phyloP scores from a whole-genome alignment of 306 rosid genomes.

The Vicia villosa region DNA sequence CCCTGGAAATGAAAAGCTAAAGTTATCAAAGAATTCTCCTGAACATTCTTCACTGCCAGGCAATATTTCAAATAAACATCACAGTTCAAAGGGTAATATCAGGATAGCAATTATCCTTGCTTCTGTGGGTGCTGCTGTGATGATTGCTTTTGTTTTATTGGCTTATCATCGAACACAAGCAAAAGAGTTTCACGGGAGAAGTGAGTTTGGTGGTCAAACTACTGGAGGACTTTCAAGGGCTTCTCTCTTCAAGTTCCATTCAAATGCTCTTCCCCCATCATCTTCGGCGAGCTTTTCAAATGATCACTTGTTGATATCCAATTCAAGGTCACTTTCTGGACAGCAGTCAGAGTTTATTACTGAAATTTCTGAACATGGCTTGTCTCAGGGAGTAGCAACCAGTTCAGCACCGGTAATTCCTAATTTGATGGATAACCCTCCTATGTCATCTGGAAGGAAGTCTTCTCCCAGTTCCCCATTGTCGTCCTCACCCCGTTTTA shows the following conservation, averaged over 20 bases:
- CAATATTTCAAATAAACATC: slow-evolving; percentile 41
- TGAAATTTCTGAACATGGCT: slow-evolving; percentile 66
- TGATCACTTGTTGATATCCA: slow-evolving; percentile 80
- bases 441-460: slow-evolving; percentile 75
- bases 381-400: slow-evolving; percentile 59
- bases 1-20: slow-evolving; percentile 73
- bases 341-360: slow-evolving; percentile 62
- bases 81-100: slow-evolving; percentile 63
- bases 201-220: slow-evolving; percentile 59
- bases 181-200: slow-evolving; percentile 80
- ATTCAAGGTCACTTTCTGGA: slow-evolving; percentile 78
- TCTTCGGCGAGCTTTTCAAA: slow-evolving; percentile 81
- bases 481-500: slow-evolving; percentile 78
- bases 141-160: slow-evolving; percentile 86
- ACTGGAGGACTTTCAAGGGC: slow-evolving; percentile 63
- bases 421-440: slow-evolving; percentile 67
- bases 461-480: slow-evolving; percentile 82
- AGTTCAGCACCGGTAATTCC: slow-evolving; percentile 62
- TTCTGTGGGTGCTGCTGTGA: slow-evolving; percentile 81
- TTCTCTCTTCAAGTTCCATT: slow-evolving; percentile 77
- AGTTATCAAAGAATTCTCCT: slow-evolving; percentile 36
- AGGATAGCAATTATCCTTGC: slow-evolving; percentile 93
- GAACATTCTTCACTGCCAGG: slow-evolving; percentile 51
- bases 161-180: slow-evolving; percentile 80
- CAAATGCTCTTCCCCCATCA: slow-evolving; percentile 65